Percentiles rank a stretch among this genome's conserved stretches.
Evolutionary conservation across 2,329 filamentous ascomycete species (phyloP).

Genomic region (Dactylellina drechsleri): DNA sequence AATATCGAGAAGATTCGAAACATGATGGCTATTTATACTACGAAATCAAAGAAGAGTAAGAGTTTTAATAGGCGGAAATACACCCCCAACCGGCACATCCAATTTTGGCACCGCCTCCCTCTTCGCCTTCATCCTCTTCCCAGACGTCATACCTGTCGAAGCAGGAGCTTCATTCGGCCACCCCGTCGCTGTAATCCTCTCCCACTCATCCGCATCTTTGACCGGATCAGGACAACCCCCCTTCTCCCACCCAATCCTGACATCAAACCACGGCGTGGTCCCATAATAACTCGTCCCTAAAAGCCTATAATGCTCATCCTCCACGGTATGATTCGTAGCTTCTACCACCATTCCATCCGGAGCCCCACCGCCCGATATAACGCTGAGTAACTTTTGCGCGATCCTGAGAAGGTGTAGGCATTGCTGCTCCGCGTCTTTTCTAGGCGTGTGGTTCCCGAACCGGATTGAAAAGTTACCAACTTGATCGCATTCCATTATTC

Average conservation of each 20-base stretch:
- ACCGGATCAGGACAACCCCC: slow-evolving; percentile 12
- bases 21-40: not conserved
- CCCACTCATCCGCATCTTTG: not conserved
- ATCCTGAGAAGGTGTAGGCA: not conserved
- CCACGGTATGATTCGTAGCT: not conserved
- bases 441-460: not conserved
- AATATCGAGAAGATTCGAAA: not conserved
- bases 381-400: too few relatives aligned
- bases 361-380: too few relatives aligned
- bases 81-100: too few relatives aligned
- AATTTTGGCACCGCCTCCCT: too few relatives aligned
- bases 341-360: too few relatives aligned
- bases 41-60: too few relatives aligned
- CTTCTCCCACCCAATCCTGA: slow-evolving; percentile 23
- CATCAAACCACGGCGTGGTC: not conserved
- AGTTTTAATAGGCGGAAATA: too few relatives aligned
- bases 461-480: not conserved
- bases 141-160: not conserved
- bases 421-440: not conserved
- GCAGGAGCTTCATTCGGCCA: not conserved
- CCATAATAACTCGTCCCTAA: not conserved
- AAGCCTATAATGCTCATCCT: not conserved
- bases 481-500: not conserved
- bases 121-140: too few relatives aligned
- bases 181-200: not conserved